Conservation (phyloP, 208 protist species). For the Endotrypanum monterogeii region DNA sequence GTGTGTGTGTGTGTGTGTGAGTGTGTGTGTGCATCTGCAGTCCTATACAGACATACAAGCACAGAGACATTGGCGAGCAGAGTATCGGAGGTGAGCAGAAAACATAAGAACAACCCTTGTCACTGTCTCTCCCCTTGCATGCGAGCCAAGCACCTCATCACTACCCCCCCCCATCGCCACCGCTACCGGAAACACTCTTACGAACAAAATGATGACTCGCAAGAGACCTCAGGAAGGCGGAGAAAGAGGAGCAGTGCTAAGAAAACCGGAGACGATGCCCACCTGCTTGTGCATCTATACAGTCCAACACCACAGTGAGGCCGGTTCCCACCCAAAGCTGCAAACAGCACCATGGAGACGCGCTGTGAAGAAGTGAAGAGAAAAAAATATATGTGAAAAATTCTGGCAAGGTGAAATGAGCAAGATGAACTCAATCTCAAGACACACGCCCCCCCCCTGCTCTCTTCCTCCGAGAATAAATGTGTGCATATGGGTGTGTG, state of each 20-base stretch:
- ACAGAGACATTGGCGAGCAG: background rate
- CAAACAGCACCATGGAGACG: background rate
- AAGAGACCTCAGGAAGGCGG: background rate
- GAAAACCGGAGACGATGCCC: background rate
- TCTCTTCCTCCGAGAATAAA: no score
- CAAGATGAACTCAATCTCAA: background rate
- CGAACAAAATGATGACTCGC: background rate
- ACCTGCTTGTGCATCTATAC: background rate
- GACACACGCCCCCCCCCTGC: background rate
- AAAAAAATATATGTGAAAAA: background rate
- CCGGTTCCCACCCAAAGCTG: background rate
- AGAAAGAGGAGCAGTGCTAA: background rate
- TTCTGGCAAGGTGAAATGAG: background rate
- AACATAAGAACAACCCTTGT: background rate
- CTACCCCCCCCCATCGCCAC: background rate
- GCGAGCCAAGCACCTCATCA: no score
- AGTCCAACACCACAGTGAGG: background rate
- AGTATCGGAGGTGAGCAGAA: background rate
- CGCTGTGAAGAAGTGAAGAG: background rate
- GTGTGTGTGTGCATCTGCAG: background rate
- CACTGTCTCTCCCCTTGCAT: background rate
- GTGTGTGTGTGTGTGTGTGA: background rate
- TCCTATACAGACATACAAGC: background rate
- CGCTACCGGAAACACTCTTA: background rate
- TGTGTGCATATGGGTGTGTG: no score